These are phyloP conservation scores for Zychaea mexicana DNA, from an alignment of 371 early-diverging fungal genomes.

Conservation along the genomic window DNA sequence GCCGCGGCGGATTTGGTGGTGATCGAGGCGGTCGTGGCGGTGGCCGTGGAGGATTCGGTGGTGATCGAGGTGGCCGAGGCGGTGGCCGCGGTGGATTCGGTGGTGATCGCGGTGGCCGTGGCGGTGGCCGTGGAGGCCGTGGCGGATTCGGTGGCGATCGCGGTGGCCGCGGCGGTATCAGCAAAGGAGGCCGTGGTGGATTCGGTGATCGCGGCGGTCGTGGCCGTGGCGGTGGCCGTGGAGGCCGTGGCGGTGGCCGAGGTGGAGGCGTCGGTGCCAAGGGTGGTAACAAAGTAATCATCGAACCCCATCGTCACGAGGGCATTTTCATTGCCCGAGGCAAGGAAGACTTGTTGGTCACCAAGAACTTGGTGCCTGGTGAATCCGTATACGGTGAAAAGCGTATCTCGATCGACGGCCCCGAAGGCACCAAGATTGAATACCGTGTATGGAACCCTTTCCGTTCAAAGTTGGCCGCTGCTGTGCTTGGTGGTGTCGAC, in stretches of 20 bases:
- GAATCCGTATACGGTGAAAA: slow-evolving; percentile 99
- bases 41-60: slow-evolving; percentile 4
- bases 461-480: slow-evolving; percentile 99
- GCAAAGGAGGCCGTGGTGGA: slow-evolving; percentile 8
- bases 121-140: slow-evolving; percentile 10
- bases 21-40: slow-evolving; percentile 12
- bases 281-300: slow-evolving; percentile 91
- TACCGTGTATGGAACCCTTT: slow-evolving; percentile 99
- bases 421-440: slow-evolving; percentile 97
- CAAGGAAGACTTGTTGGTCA: slow-evolving; percentile 99
- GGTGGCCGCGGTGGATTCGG: slow-evolving; percentile 20
- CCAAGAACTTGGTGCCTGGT: slow-evolving; percentile 99
- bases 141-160: slow-evolving; percentile 11
- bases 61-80: too few species aligned
- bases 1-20: slow-evolving; percentile 40
- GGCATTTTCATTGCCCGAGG: slow-evolving; percentile 97
- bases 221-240: slow-evolving; percentile 40
- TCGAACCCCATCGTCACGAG: slow-evolving; percentile 98
- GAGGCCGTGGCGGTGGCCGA: slow-evolving; percentile 24
- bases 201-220: slow-evolving; percentile 37
- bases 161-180: slow-evolving; percentile 10
- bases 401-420: slow-evolving; percentile 94
- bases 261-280: slow-evolving; percentile 73
- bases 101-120: slow-evolving; percentile 9
- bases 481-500: slow-evolving; percentile 99